phyloP scores from a whole-genome alignment of 208 protist species.

The Angomonas deanei region DNA sequence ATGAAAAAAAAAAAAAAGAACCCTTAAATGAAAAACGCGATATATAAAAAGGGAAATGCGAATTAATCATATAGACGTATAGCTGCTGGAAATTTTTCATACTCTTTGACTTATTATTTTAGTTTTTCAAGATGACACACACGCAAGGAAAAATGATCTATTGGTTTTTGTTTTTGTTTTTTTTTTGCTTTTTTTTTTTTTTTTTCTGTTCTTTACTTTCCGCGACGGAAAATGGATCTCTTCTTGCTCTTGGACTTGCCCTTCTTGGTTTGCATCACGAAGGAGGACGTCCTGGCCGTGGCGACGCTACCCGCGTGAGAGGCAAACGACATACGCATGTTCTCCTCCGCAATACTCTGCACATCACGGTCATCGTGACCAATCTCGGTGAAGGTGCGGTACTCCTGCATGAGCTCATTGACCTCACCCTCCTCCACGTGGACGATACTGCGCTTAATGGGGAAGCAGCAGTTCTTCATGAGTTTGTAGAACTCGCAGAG shows the following conservation, averaged over 20 bases:
- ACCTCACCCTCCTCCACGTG: constrained; percentile 32
- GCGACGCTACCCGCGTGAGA: constrained; percentile 54
- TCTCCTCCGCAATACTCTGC: constrained; percentile 68
- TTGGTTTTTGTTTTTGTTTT: not conserved
- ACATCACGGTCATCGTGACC: constrained; percentile 44
- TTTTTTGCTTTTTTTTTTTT: constrained; percentile 6
- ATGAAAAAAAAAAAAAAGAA: constrained; percentile 3
- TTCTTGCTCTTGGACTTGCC: constrained; percentile 41
- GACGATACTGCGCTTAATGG: constrained; percentile 29
- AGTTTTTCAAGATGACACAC: not conserved
- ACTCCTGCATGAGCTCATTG: constrained; percentile 54
- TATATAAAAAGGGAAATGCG: constrained; percentile 3
- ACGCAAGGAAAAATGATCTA: constrained; percentile 2
- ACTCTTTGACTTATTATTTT: not conserved
- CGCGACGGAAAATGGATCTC: constrained; percentile 4
- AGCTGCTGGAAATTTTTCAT: not conserved
- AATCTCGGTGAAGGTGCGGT: constrained; percentile 51
- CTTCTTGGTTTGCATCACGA: constrained; percentile 33
- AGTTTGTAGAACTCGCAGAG: constrained; percentile 78
- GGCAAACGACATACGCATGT: constrained; percentile 83
- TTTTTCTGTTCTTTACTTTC: constrained; percentile 4
- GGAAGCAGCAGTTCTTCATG: constrained; percentile 80
- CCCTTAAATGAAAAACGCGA: not conserved
- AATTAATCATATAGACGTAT: not conserved
- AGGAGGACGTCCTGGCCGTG: constrained; percentile 44